Evolutionary conservation across 805 yeast genomes (phyloP), one percentile per base, ranked within the genome.

Genomic region (Lipomyces sp.): DNA sequence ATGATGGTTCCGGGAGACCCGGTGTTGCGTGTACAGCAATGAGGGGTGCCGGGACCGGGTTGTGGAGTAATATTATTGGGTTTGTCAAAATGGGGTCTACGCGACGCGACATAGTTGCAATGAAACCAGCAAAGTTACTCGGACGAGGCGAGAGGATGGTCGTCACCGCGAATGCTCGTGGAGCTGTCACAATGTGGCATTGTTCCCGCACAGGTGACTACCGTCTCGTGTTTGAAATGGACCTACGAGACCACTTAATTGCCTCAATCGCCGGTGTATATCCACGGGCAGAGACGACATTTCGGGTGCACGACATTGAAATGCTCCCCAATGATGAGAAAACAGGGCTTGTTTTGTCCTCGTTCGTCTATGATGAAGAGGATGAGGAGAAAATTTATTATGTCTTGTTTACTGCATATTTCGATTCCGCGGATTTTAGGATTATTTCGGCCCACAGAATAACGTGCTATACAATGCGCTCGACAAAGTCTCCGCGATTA

Each of bases 1-100:
- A 89, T 67, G 95, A 92, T 75, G 80, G 85, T 57, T 80, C 84
- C 45, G 94, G 96, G 39, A 87, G 86, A 72, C 86, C 90, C 0
- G 73, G 74, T 2, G 59, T 79, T 10, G 10, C 63, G 1, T 70
- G 70, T 24, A 54, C 63, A 4, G 65, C 71, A 0, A 72, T 79
- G 77, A 71, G 72, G 2, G 74, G 76, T 7, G 62, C 71, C 1
- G 71, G 73, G 15, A 37, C 76, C 5, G 77, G 78, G 1, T 32
- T 77, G 24, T 69, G 77, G 67, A 67, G 74, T 29, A 64, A 72
- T 11, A 33, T 77, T 15, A 69, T 66, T 33, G 73, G 74, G 35
- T 74, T 74, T 1, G 59, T 77, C 24, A 57, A 69, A 11, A 55
- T 73, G 13, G 69, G 73, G 30, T 61, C 71, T 32, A 67, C 73